Base-by-base conservation (phyloP, 305 asterid genomes). In the Plantago coronopus region DNA sequence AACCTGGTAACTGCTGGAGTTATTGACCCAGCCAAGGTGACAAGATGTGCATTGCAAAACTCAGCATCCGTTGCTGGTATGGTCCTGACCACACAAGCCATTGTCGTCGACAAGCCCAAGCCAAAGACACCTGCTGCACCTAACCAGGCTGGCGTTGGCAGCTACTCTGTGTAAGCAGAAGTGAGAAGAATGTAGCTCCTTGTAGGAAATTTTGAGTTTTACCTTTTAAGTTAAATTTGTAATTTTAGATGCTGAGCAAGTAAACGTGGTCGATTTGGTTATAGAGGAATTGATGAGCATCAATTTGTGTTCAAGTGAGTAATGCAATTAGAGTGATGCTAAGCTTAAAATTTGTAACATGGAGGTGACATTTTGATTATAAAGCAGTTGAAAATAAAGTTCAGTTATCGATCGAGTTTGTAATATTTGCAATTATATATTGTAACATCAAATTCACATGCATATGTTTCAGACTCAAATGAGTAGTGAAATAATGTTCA, bases 41-140 rank as follows among this genome's bases (percentile, higher is more conserved):
- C 96, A 6, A 74, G 99, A 76, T 94, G 99, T 22, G 99, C 89
- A 11, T 66, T 94, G 86, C 99, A 94, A 71, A 94, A 94, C 51
- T 81, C 97, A 3, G 95, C 99, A 57, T 94, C 99, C 2, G 90
- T 94, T 38, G 99, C 97, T 3, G 99, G 97, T 54, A 86, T 94
- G 96, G 99, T 89, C 62, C 90, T 94, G 27, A 94, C 99, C 13
- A 94, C 97, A 17, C 99, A 94, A 59, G 97, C 97, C 65, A 94
- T 89, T 10, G 96, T 94, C 3, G 95, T 89, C 54, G 99, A 94
- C 68, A 85, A 82, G 29, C 55, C 83, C 9, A 82, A 82, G 70
- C 82, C 91, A 1, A 84, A 66, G 58, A 77, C 81, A 19, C 80
- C 76, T 25, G 78, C 72, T 1, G 81, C 75, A 13, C 70, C 76